A percentile compares a stretch with the other conserved stretches of the same genome.
Evolutionary conservation across 768 basidiomycete genomes (phyloP).

Genomic region (Boletellus ananiceps): DNA sequence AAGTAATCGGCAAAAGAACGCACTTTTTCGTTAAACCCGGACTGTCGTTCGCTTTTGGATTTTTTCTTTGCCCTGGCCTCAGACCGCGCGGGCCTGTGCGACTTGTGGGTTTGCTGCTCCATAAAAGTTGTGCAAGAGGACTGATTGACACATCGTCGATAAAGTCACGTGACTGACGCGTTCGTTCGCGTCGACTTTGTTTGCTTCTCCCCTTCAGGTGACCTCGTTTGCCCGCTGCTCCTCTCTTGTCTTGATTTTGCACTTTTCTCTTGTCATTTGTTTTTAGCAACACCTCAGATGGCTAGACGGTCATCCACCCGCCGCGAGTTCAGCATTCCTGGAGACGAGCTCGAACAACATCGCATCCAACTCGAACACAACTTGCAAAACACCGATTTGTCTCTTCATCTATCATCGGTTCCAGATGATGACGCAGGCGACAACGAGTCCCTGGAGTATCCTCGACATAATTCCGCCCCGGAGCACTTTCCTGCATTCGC

Average conservation of each 20-base stretch:
- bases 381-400: constrained; percentile 67
- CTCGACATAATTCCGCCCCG: constrained; percentile 62
- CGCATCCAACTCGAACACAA: constrained; percentile 78
- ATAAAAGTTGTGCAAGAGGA: constrained; percentile 31
- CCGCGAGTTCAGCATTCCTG: constrained; percentile 53
- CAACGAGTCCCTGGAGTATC: constrained; percentile 59
- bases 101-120: constrained; percentile 78
- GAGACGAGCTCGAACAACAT: constrained; percentile 70
- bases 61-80: constrained; percentile 77
- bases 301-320: constrained; percentile 21
- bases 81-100: constrained; percentile 71
- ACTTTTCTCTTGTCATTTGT: constrained; percentile 13
- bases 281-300: constrained; percentile 21
- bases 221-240: constrained; percentile 5
- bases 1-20: background rate
- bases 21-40: constrained; percentile 90
- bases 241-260: constrained; percentile 11
- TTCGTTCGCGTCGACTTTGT: constrained; percentile 17
- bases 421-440: constrained; percentile 40
- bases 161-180: constrained; percentile 31
- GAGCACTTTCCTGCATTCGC: constrained; percentile 51
- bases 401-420: constrained; percentile 61
- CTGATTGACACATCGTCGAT: background rate
- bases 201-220: constrained; percentile 5
- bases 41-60: constrained; percentile 61